Percentiles rank a stretch among this genome's conserved stretches.
These are phyloP conservation scores for Pholiota molesta DNA, from an alignment of 768 basidiomycete genomes.

Conservation along the genomic window DNA sequence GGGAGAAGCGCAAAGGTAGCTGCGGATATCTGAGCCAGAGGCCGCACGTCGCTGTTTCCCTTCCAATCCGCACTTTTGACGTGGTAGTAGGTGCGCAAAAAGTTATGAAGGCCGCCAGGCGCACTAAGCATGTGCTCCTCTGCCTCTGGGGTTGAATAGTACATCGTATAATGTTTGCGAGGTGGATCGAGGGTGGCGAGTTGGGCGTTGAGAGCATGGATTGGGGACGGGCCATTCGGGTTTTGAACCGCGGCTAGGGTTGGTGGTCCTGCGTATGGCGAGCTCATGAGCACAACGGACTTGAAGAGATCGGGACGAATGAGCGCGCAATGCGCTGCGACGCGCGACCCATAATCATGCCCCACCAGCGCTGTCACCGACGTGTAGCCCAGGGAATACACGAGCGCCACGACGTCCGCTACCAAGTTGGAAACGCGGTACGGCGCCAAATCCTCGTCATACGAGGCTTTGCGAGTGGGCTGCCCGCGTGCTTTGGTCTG, in stretches of 20 bases:
- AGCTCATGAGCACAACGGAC: constrained; percentile 61
- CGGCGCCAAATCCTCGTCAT: constrained; percentile 51
- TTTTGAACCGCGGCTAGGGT: constrained; percentile 22
- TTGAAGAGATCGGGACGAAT: constrained; percentile 59
- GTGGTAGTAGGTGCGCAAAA: constrained; percentile 59
- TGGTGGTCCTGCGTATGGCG: constrained; percentile 53
- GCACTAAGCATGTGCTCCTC: constrained; percentile 47
- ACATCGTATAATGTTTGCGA: constrained; percentile 58
- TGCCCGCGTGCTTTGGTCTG: constrained; percentile 31
- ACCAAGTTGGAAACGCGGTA: constrained; percentile 55
- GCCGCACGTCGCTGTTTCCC: constrained; percentile 36
- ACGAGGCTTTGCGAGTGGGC: constrained; percentile 30
- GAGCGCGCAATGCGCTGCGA: constrained; percentile 57
- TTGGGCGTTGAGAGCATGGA: constrained; percentile 19
- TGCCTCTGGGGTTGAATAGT: constrained; percentile 50
- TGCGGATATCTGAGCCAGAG: constrained; percentile 36
- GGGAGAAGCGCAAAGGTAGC: constrained; percentile 46
- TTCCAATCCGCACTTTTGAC: constrained; percentile 61
- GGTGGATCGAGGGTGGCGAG: constrained; percentile 50
- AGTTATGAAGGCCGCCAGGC: constrained; percentile 46
- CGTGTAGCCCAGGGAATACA: constrained; percentile 51
- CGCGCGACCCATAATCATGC: constrained; percentile 60
- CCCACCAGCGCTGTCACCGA: constrained; percentile 55
- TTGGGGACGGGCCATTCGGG: constrained; percentile 13
- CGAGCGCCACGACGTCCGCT: constrained; percentile 54